Evolutionary conservation across 768 basidiomycete species (phyloP).

Genomic region (Pisolithus microcarpus): DNA sequence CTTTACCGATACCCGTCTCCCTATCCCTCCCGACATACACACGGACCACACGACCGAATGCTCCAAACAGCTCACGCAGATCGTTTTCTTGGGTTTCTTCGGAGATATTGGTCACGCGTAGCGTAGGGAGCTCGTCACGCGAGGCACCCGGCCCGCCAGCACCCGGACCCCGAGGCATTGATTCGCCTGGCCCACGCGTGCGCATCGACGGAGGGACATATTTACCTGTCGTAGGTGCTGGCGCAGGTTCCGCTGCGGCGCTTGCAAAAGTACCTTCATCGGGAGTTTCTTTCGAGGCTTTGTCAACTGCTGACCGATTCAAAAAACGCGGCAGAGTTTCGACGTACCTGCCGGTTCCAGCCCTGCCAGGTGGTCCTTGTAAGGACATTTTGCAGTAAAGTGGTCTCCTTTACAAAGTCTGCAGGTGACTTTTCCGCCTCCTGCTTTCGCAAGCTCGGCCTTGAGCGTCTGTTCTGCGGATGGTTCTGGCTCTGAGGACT

Average conservation of each 20-base stretch:
- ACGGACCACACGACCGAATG: conserved; percentile 78
- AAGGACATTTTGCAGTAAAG: conserved; percentile 97
- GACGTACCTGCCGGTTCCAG: conserved; percentile 54
- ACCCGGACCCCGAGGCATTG: conserved; percentile 47
- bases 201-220: conserved; percentile 93
- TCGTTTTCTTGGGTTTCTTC: conserved; percentile 95
- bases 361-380: conserved; percentile 86
- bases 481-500: conserved; percentile 63
- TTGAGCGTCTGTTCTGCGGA: conserved; percentile 62
- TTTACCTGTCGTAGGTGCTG: conserved; percentile 55
- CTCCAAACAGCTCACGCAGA: conserved; percentile 82
- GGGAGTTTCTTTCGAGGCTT: conserved; percentile 28
- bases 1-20: conserved; percentile 91
- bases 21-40: conserved; percentile 94
- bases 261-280: conserved; percentile 34
- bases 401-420: conserved; percentile 94
- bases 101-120: conserved; percentile 95
- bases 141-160: conserved; percentile 40
- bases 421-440: conserved; percentile 85
- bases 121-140: conserved; percentile 92
- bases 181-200: conserved; percentile 64
- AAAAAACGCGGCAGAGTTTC: background rate
- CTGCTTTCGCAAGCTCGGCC: conserved; percentile 58
- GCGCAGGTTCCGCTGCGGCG: conserved; percentile 24
- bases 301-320: no score